Base-by-base conservation (phyloP, 1,284 basidiomycete species). In the Cystobasidiaceae sp. region DNA sequence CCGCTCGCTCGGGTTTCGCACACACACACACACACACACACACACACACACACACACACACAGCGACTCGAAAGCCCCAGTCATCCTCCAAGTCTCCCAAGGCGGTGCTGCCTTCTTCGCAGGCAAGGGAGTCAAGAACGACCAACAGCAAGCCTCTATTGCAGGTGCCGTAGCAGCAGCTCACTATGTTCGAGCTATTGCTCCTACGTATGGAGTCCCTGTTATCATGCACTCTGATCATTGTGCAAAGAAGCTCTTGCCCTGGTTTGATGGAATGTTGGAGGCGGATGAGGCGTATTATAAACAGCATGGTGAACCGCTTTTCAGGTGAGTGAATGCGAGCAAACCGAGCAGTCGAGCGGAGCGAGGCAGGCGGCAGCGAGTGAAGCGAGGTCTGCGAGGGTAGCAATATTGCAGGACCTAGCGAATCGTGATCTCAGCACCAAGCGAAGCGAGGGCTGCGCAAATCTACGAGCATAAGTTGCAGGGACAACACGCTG, bases 241-340 rank as follows among this genome's bases (percentile, higher is more conserved):
- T 82, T 99, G 96, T 77, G 96, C 96, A 52, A 83, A 96, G 78
- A 98, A 98, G 81, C 90, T 98, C 71, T 86, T 99, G 67, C 93
- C 89, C 15, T 99, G 96, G 96, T 97, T 97, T 80, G 96, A 98
- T 78, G 74, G 92, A 70, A 97, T 99, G 96, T 90, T 98, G 78
- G 88, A 86, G 61, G 94, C 94, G 66, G 88, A 98, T 78, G 90
- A 97, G 80, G 89, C 83, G 28, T 93, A 96, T 83, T 96, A 82
- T 85, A 91, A 90, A 80, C 80, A 84, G 72, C 86, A 96, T 82
- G 84, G 86, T 71, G 90, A 91, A 77, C 85, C 96, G 50, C 87
- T 98, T 67, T 97, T 94, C 85, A 94, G 90, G 77, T 78, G 58
- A 73, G 75, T 71, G 17, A 4, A 15, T 9, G n/a, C 28, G 19